phyloP scores from a whole-genome alignment of 2,329 filamentous ascomycete species.

The Niveomyces coronatus region DNA sequence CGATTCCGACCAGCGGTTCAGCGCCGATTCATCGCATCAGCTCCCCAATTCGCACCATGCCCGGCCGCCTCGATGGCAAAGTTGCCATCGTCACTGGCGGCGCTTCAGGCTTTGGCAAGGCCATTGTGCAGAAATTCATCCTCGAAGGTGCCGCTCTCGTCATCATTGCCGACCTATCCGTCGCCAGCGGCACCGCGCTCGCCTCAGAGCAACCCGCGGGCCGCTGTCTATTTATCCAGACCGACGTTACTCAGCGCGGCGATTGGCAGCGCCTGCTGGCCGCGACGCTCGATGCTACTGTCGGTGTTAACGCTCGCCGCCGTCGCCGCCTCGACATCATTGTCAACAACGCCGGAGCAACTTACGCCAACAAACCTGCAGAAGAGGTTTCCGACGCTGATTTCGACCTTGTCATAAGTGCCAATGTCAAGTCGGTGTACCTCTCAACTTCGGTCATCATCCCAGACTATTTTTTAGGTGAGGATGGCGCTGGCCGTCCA shows the following conservation, averaged over 20 bases:
- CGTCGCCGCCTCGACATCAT: conserved; percentile 46
- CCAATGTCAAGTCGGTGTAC: conserved; percentile 60
- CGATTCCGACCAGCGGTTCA: too few species aligned
- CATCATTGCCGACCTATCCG: conserved; percentile 51
- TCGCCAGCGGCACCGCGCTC: conserved; percentile 37
- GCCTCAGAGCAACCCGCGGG: conserved; percentile 37
- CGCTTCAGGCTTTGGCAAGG: conserved; percentile 54
- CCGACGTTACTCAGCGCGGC: conserved; percentile 39
- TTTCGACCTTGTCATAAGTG: conserved; percentile 55
- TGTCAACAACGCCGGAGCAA: conserved; percentile 51
- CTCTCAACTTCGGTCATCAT: conserved; percentile 48
- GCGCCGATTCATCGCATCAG: conserved; percentile 2
- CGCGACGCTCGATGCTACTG: conserved; percentile 33
- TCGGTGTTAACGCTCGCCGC: too few species aligned
- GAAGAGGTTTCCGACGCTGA: conserved; percentile 53
- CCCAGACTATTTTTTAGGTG: conserved; percentile 48
- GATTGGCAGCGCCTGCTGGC: conserved; percentile 44
- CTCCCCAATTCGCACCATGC: not conserved
- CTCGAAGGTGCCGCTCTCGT: conserved; percentile 51
- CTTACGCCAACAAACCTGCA: conserved; percentile 52
- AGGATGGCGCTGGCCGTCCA: conserved; percentile 42
- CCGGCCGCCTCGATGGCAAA: conserved; percentile 29
- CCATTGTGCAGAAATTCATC: conserved; percentile 48
- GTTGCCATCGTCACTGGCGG: conserved; percentile 40
- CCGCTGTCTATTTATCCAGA: conserved; percentile 30